phyloP scores from a whole-genome alignment of 495 filamentous ascomycete genomes.

The Xylona heveae region DNA sequence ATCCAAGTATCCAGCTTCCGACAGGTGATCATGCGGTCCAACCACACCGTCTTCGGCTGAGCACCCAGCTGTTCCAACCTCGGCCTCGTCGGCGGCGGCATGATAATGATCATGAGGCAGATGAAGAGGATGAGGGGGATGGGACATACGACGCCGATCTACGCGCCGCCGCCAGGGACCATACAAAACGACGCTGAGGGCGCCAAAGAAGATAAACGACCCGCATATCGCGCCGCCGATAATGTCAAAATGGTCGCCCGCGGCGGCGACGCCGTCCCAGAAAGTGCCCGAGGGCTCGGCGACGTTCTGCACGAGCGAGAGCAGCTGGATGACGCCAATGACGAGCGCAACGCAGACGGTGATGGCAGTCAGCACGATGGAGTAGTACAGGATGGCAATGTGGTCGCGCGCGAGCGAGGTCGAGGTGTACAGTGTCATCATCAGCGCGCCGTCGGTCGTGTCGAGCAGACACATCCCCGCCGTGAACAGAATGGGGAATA shows the following conservation, averaged over 20 bases:
- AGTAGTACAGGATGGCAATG: slow-evolving; percentile 84
- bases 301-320: slow-evolving; percentile 55
- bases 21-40: too few relatives aligned
- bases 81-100: too few relatives aligned
- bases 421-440: slow-evolving; percentile 84
- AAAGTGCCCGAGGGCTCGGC: slow-evolving; percentile 51
- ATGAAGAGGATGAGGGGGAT: too few relatives aligned
- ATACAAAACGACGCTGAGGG: slow-evolving; percentile 48
- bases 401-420: slow-evolving; percentile 50
- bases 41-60: too few relatives aligned
- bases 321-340: slow-evolving; percentile 69
- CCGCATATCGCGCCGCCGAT: slow-evolving; percentile 60
- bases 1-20: too few relatives aligned
- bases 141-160: too few relatives aligned
- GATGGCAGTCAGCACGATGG: slow-evolving; percentile 66
- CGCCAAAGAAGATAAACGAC: slow-evolving; percentile 57
- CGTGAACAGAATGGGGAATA: slow-evolving; percentile 82
- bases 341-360: slow-evolving; percentile 74
- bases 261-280: slow-evolving; percentile 64
- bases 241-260: slow-evolving; percentile 67
- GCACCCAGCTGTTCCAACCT: too few relatives aligned
- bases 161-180: slow-evolving; percentile 52
- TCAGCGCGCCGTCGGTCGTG: slow-evolving; percentile 78
- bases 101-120: too few relatives aligned
- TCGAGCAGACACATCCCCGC: slow-evolving; percentile 85